Percentiles rank a stretch among this genome's conserved stretches.
These are phyloP conservation scores for Solanum bulbocastanum DNA, from an alignment of 257 asterid genomes.

Conservation along the genomic window DNA sequence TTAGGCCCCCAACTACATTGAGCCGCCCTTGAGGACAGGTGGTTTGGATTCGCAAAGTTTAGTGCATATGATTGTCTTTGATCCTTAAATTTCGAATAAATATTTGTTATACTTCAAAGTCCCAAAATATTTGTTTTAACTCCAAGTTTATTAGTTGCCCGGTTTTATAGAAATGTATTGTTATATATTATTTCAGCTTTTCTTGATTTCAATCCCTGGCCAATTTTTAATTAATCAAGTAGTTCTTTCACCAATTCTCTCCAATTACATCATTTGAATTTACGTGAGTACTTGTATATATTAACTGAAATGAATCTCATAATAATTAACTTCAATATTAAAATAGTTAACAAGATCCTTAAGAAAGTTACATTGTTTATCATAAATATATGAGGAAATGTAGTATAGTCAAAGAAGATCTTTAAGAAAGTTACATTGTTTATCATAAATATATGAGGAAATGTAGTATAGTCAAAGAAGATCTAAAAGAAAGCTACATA, in stretches of 20 bases:
- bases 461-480: background rate
- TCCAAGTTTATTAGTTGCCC: background rate
- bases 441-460: background rate
- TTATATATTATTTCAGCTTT: background rate
- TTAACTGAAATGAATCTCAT: background rate
- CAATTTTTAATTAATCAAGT: background rate
- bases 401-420: background rate
- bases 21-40: too few species aligned
- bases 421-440: background rate
- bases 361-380: background rate
- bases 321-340: too few species aligned
- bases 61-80: too few species aligned
- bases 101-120: background rate
- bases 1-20: too few species aligned
- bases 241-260: background rate
- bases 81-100: background rate
- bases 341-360: background rate
- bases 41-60: too few species aligned
- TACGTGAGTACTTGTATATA: background rate
- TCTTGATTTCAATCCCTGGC: background rate
- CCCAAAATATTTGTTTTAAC: background rate
- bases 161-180: too few species aligned
- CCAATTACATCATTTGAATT: background rate
- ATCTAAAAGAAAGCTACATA: too few species aligned
- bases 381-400: background rate